phyloP scores from a whole-genome alignment of 768 basidiomycete species.

The Filobasidium floriforme region DNA sequence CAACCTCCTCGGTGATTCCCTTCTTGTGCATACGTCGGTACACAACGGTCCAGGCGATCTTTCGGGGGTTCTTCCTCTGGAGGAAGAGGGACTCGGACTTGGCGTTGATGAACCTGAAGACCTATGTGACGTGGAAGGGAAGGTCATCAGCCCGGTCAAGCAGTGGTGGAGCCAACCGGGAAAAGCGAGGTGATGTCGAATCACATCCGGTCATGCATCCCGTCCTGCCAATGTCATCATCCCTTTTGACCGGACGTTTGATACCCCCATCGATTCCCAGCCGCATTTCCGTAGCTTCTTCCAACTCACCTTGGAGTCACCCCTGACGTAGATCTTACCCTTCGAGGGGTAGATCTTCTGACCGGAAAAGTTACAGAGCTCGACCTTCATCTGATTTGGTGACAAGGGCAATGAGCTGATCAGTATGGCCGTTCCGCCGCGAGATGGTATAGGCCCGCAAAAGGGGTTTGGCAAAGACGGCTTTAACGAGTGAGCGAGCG shows the following conservation, averaged over 20 bases:
- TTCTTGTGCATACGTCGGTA: conserved; percentile 88
- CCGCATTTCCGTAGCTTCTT: too few species aligned
- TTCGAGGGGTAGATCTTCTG: conserved; percentile 96
- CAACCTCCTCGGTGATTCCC: conserved; percentile 97
- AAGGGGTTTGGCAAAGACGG: too few species aligned
- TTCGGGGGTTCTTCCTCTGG: conserved; percentile 99
- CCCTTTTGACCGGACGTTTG: background rate
- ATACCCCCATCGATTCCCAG: background rate
- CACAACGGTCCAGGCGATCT: conserved; percentile 86
- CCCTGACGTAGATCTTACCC: conserved; percentile 91
- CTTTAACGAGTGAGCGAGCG: too few species aligned
- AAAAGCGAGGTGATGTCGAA: background rate
- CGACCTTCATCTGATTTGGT: conserved; percentile 62
- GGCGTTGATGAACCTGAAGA: conserved; percentile 88
- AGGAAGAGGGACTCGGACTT: conserved; percentile 96
- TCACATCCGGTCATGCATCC: background rate
- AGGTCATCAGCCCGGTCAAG: background rate
- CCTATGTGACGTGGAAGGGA: conserved; percentile 48
- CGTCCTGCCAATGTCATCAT: too few species aligned
- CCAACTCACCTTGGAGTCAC: conserved; percentile 77
- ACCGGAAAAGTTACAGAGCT: conserved; percentile 96
- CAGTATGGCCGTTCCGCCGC: too few species aligned
- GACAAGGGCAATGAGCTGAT: background rate
- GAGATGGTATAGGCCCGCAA: too few species aligned
- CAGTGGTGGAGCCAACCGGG: background rate